phyloP scores from a whole-genome alignment of 2,329 filamentous ascomycete genomes.

The Fusarium temperatum region DNA sequence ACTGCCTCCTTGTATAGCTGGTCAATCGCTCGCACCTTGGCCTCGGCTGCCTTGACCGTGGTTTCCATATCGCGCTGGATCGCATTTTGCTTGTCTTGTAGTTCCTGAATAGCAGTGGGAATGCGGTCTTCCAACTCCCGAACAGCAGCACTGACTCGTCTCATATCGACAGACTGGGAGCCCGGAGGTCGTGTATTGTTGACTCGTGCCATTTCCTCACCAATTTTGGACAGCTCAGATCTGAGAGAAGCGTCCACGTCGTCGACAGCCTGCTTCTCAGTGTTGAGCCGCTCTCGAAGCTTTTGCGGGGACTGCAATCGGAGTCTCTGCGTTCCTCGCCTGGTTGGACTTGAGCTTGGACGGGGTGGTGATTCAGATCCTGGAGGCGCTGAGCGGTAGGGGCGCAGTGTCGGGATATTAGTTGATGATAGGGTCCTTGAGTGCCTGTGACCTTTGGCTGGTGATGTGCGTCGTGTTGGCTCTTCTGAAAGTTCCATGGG shows the following conservation, averaged over 20 bases:
- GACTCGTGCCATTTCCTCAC: conserved; percentile 77
- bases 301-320: conserved; percentile 78
- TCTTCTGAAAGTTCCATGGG: conserved; percentile 28
- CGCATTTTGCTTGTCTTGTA: conserved; percentile 67
- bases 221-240: conserved; percentile 81
- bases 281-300: conserved; percentile 84
- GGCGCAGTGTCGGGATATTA: conserved; percentile 63
- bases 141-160: conserved; percentile 66
- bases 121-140: conserved; percentile 74
- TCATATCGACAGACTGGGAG: conserved; percentile 52
- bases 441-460: conserved; percentile 49
- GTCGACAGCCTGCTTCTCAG: conserved; percentile 78
- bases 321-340: conserved; percentile 59
- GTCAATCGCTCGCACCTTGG: conserved; percentile 82
- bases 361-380: conserved; percentile 38
- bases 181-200: conserved; percentile 49
- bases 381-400: conserved; percentile 45
- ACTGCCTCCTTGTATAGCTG: conserved; percentile 88
- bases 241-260: conserved; percentile 75
- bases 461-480: conserved; percentile 32
- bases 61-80: conserved; percentile 77
- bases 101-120: conserved; percentile 65
- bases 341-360: conserved; percentile 42
- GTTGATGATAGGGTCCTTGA: conserved; percentile 62
- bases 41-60: conserved; percentile 77